These are phyloP conservation scores for Ganoderma boninense DNA, from an alignment of 1,284 basidiomycete genomes.

Conservation along the genomic window DNA sequence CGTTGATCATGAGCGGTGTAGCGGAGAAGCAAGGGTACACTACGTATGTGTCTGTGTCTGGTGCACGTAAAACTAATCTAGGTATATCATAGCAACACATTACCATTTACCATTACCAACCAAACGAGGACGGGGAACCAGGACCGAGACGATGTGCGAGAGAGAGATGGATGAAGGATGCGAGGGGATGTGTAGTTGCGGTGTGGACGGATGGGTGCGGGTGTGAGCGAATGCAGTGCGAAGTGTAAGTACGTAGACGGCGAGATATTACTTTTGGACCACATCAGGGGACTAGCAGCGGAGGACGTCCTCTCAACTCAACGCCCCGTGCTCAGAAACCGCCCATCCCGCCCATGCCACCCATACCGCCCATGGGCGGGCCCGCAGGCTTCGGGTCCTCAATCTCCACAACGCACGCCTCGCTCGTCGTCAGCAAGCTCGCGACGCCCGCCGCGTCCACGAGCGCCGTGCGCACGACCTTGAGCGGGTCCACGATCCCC, in stretches of 20 bases:
- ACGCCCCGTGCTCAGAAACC: constrained; percentile 46
- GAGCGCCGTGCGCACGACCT: constrained; percentile 93
- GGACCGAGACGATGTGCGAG: constrained; percentile 9
- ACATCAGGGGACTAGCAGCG: not conserved
- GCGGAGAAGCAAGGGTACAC: not conserved
- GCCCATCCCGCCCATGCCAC: constrained; percentile 62
- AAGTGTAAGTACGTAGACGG: not conserved
- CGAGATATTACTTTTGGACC: constrained; percentile 14
- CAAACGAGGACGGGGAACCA: not conserved
- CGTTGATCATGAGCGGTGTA: not conserved
- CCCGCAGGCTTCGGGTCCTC: constrained; percentile 76
- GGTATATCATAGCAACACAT: constrained; percentile 20
- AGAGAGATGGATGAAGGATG: not conserved
- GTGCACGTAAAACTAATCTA: constrained; percentile 5
- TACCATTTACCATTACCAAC: not conserved
- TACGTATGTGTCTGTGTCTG: not conserved
- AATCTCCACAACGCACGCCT: constrained; percentile 92
- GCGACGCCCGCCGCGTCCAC: constrained; percentile 91
- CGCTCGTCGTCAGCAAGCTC: constrained; percentile 91
- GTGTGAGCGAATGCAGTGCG: not conserved
- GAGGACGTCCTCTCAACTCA: too few species aligned
- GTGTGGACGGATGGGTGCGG: not conserved
- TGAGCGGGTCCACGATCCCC: constrained; percentile 94
- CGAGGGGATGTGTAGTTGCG: not conserved
- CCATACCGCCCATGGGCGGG: constrained; percentile 68